phyloP scores from a whole-genome alignment of 2,329 filamentous ascomycete species.

The Oidium heveae region DNA sequence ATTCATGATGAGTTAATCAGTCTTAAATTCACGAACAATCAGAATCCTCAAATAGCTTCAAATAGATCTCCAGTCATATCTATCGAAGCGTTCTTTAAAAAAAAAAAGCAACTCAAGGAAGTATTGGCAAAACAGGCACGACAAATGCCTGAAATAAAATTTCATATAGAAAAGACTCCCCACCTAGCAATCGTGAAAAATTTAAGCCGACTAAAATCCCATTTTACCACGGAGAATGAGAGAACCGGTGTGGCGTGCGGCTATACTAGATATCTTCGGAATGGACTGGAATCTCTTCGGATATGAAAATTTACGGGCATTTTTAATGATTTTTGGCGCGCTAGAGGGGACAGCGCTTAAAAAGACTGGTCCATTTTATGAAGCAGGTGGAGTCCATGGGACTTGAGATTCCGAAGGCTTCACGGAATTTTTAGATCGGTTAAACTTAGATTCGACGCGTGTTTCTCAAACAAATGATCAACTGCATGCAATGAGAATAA shows the following conservation, averaged over 20 bases:
- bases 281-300: constrained; percentile 1
- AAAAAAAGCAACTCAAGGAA: neutral
- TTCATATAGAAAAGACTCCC: neutral
- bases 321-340: neutral
- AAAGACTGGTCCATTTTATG: neutral
- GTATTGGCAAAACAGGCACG: neutral
- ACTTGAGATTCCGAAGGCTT: neutral
- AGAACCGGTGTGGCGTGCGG: neutral
- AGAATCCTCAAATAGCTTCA: too few species aligned
- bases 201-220: neutral
- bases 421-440: neutral
- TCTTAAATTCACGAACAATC: too few species aligned
- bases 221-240: neutral
- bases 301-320: neutral
- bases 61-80: neutral
- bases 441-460: neutral
- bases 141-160: neutral
- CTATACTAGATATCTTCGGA: neutral
- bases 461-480: neutral
- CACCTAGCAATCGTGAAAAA: neutral
- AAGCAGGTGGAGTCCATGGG: neutral
- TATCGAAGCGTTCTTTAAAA: neutral
- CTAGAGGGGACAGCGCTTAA: neutral
- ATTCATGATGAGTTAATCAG: too few species aligned
- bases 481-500: neutral